Percentiles rank a stretch among this genome's conserved stretches.
Conservation (phyloP, 208 protist genomes). For the Hexamita inflata region DNA sequence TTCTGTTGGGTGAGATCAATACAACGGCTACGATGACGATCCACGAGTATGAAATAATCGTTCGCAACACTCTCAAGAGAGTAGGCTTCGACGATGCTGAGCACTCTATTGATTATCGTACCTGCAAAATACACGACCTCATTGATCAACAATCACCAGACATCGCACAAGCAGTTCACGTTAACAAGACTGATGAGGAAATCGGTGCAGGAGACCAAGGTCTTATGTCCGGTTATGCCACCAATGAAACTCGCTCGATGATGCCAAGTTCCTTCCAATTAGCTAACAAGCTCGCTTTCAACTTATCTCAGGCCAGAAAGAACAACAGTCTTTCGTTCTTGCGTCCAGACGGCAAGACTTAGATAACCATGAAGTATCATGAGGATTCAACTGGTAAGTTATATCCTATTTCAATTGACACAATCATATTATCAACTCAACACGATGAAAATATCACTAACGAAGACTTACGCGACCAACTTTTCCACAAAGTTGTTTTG, state of each 20-base stretch:
- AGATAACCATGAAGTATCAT: constrained; percentile 92
- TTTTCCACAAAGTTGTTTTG: constrained; percentile 36
- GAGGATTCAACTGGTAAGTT: constrained; percentile 63
- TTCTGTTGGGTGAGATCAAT: constrained; percentile 98
- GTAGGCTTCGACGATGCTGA: constrained; percentile 84
- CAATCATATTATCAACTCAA: constrained; percentile 94
- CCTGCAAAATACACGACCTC: background rate
- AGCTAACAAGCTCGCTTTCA: constrained; percentile 66
- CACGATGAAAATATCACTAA: constrained; percentile 78
- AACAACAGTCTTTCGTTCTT: constrained; percentile 72
- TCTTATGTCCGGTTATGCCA: constrained; percentile 99
- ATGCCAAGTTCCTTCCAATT: constrained; percentile 92
- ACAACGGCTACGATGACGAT: constrained; percentile 76
- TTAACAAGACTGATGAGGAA: constrained; percentile 69
- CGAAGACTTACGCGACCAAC: constrained; percentile 60
- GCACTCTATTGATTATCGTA: constrained; percentile 53
- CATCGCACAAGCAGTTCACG: constrained; percentile 89
- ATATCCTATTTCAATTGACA: constrained; percentile 77
- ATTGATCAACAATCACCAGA: constrained; percentile 77
- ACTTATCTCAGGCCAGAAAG: constrained; percentile 57
- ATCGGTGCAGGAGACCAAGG: constrained; percentile 96
- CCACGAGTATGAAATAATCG: constrained; percentile 91
- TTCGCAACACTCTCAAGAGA: constrained; percentile 79
- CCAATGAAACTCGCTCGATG: constrained; percentile 86
- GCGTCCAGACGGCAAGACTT: constrained; percentile 92